phyloP scores from a whole-genome alignment of 2,329 filamentous ascomycete species.

The Hypoxylon sp. region DNA sequence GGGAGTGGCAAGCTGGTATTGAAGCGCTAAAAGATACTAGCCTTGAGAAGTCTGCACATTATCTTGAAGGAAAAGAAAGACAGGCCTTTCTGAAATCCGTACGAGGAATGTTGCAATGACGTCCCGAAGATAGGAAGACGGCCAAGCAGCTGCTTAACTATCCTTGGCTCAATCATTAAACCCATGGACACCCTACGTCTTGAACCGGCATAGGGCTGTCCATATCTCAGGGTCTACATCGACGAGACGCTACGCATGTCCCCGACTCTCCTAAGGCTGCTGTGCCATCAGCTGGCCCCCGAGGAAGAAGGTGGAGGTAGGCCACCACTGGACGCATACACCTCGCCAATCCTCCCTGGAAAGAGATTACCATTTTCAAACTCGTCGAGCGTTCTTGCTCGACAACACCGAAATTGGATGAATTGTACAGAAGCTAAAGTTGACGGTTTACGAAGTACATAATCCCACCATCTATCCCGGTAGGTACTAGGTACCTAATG shows the following conservation, averaged over 20 bases:
- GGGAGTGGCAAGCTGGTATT: slow-evolving; percentile 44
- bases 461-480: background rate
- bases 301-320: too few relatives aligned
- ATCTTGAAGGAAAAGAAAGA: slow-evolving; percentile 50
- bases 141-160: slow-evolving; percentile 49
- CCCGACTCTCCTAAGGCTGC: too few relatives aligned
- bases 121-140: slow-evolving; percentile 48
- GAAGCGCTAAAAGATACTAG: slow-evolving; percentile 42
- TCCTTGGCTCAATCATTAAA: slow-evolving; percentile 45
- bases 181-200: background rate
- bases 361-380: slow-evolving; percentile 18
- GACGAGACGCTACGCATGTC: too few relatives aligned
- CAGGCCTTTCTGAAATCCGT: slow-evolving; percentile 52
- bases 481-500: background rate
- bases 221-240: too few relatives aligned
- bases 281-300: too few relatives aligned
- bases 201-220: too few relatives aligned
- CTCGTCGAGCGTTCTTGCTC: slow-evolving; percentile 5
- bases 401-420: background rate
- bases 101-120: slow-evolving; percentile 55
- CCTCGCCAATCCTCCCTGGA: slow-evolving; percentile 28
- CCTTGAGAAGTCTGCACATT: slow-evolving; percentile 54
- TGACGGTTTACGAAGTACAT: background rate
- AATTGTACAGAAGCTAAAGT: background rate
- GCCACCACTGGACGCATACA: slow-evolving; percentile 1